Evolutionary conservation across 352 stramenopile species (phyloP), one percentile per base, ranked within the genome.

Genomic region (Phytopythium chamaehyphon): DNA sequence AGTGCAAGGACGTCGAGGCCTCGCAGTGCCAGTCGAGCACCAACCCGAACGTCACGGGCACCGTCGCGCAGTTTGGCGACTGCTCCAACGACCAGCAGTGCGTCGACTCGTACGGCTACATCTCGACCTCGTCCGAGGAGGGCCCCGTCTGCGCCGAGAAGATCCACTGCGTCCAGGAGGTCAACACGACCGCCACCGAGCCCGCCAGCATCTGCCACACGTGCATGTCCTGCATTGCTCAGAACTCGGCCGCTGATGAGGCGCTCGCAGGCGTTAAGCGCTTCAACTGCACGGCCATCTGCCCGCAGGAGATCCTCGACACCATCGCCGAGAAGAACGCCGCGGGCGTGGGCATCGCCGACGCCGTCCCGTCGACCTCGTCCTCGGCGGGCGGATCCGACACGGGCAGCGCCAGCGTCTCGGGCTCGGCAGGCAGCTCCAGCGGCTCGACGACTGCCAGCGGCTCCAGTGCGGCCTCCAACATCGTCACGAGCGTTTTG

Each of bases 221-320:
- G 61, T 91, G 81, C 61, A 80, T 82, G 60, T 88, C 76, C 55
- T 91, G 81, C 64, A 86, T 87, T 45, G 65, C 72, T 14, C 77
- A 89, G 66, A 89, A 89, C 61, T 74, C 86, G 55, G 68, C 64
- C 8, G 66, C 69, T n/a, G 63, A 70, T 47, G 68, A 76, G 39
- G 56, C 80, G 55, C 61, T 88, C 15, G 59, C 66, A n/a, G 64
- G 51, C 24, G 66, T 69, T 40, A 82, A 78, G 48, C 81, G 81
- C 42, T 91, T 89, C 55, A 77, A 91, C 66, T 91, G 81, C 62
- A 73, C 71, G 58, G 64, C 68, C 51, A 88, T 91, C 47, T 91
- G 81, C 42, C 77, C 81, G 0, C 55, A 71, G 47, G 75, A 85
- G 56, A 75, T 87, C 24, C 44, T 86, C n/a, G 71, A 84, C 49